Evolutionary conservation across 2,329 filamentous ascomycete species (phyloP).

Genomic region (Fusarium sp.): DNA sequence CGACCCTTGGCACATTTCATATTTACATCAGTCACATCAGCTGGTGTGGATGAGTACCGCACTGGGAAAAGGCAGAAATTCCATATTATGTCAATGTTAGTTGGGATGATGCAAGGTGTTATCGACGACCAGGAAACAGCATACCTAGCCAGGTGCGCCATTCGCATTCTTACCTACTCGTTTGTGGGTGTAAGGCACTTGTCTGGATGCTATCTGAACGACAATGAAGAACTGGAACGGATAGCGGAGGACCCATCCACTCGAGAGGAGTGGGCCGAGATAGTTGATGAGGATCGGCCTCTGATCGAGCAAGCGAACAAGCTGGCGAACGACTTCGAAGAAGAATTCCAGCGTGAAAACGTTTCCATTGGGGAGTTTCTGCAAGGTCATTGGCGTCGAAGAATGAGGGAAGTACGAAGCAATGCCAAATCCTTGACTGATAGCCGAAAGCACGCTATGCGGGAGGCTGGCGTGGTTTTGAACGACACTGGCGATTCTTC

Average conservation of each 20-base stretch:
- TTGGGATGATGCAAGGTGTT: neutral
- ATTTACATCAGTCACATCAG: neutral
- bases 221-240: too few relatives aligned
- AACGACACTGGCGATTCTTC: neutral
- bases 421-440: too few relatives aligned
- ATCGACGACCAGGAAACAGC: neutral
- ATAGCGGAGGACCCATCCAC: too few relatives aligned
- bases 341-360: neutral
- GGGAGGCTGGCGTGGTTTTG: neutral
- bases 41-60: rapidly evolving
- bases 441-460: neutral
- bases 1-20: neutral
- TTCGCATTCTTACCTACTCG: neutral
- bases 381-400: neutral
- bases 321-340: neutral
- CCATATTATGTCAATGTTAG: neutral
- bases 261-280: neutral
- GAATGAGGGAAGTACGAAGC: neutral
- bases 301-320: neutral
- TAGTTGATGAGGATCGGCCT: neutral
- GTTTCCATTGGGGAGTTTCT: neutral
- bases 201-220: too few relatives aligned
- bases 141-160: neutral
- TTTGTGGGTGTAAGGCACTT: neutral
- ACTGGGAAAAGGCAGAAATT: too few relatives aligned